Percentiles rank a stretch among this genome's conserved stretches.
phyloP scores from a whole-genome alignment of 345 rosid species.

The Linum tenue region DNA sequence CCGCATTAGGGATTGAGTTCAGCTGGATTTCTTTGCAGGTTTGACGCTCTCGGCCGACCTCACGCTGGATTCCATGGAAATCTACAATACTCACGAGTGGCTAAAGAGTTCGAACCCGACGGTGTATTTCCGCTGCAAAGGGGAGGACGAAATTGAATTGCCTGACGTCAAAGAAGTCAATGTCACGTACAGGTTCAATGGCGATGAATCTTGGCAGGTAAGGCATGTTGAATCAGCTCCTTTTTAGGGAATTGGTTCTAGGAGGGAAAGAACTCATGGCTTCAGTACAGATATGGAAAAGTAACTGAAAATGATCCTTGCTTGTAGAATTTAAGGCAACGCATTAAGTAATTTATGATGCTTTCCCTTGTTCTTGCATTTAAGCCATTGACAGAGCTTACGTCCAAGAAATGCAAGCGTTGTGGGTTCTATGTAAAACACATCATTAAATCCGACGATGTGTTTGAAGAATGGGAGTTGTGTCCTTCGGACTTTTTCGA shows the following conservation, averaged over 20 bases:
- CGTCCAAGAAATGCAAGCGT: conserved; percentile 71
- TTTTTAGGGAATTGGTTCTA: neutral
- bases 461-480: conserved; percentile 80
- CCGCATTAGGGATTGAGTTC: neutral
- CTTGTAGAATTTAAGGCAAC: neutral
- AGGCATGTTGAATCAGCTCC: neutral
- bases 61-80: conserved; percentile 19
- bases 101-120: conserved; percentile 10
- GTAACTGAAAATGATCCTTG: neutral
- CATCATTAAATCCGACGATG: conserved; percentile 42
- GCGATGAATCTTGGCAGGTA: conserved; percentile 28
- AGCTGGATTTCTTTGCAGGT: conserved; percentile 7
- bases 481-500: conserved; percentile 68
- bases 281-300: too few species aligned
- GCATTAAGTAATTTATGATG: neutral
- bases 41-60: conserved; percentile 13
- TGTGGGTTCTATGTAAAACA: conserved; percentile 88
- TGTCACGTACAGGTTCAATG: conserved; percentile 18
- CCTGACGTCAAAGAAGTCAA: conserved; percentile 24
- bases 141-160: conserved; percentile 14
- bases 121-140: conserved; percentile 24
- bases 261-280: neutral
- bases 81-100: conserved; percentile 22
- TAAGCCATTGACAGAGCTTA: conserved; percentile 58
- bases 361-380: neutral